A percentile compares a stretch with the other conserved stretches of the same genome.
These are phyloP conservation scores for Coemansia reversa DNA, from an alignment of 192 early-diverging fungal species.

Conservation along the genomic window DNA sequence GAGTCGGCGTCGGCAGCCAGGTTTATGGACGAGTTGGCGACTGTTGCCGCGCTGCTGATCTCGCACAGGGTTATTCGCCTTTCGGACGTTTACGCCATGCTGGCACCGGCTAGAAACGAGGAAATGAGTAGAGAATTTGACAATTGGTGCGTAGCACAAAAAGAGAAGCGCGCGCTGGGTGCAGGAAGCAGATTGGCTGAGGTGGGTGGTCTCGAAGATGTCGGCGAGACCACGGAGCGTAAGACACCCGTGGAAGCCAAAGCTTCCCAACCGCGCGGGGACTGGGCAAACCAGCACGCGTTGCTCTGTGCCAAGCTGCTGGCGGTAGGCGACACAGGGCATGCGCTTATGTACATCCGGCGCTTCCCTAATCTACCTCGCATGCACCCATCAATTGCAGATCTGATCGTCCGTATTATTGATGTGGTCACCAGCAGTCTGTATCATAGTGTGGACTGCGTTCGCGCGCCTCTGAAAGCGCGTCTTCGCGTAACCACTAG, in stretches of 20 bases:
- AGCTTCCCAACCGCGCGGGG: neutral
- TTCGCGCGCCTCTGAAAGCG: slow-evolving; percentile 24
- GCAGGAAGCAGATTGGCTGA: slow-evolving; percentile 17
- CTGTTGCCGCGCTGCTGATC: slow-evolving; percentile 47
- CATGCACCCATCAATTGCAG: slow-evolving; percentile 30
- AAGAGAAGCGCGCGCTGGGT: slow-evolving; percentile 20
- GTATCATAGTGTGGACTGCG: slow-evolving; percentile 36
- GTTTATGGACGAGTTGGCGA: slow-evolving; percentile 43
- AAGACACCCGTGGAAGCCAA: neutral
- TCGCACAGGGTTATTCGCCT: slow-evolving; percentile 32
- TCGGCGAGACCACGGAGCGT: slow-evolving; percentile 13
- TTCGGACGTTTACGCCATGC: slow-evolving; percentile 34
- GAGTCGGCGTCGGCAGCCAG: slow-evolving; percentile 22
- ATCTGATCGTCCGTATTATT: slow-evolving; percentile 34
- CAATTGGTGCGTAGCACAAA: slow-evolving; percentile 27
- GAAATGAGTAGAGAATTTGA: slow-evolving; percentile 26
- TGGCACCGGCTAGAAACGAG: slow-evolving; percentile 18
- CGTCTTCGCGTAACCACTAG: slow-evolving; percentile 5
- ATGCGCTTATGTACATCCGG: slow-evolving; percentile 35
- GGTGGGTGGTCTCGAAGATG: slow-evolving; percentile 40
- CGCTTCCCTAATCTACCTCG: slow-evolving; percentile 39
- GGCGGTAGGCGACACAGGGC: slow-evolving; percentile 33
- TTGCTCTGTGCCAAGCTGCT: slow-evolving; percentile 42
- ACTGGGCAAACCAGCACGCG: slow-evolving; percentile 45
- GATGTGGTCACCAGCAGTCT: slow-evolving; percentile 23